phyloP scores from a whole-genome alignment of 1,284 basidiomycete genomes.

The Sanguinoderma infundibulare region DNA sequence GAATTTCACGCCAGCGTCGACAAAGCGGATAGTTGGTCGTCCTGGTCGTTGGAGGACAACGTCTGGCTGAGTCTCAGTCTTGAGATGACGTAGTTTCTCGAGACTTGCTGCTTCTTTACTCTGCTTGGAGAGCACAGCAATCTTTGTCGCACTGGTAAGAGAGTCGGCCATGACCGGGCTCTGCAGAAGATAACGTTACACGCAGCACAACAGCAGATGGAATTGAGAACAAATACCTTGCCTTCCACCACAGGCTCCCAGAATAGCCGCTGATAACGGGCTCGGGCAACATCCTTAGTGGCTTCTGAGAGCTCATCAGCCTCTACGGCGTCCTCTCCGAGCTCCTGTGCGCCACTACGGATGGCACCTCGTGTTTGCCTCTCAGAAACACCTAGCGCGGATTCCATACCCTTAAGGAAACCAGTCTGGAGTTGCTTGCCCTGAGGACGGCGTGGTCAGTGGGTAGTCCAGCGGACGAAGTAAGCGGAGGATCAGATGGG shows the following conservation, averaged over 20 bases:
- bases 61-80: slow-evolving; percentile 16
- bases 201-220: not conserved
- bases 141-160: slow-evolving; percentile 45
- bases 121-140: slow-evolving; percentile 23
- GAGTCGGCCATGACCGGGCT: slow-evolving; percentile 58
- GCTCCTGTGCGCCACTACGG: slow-evolving; percentile 23
- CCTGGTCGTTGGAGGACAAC: slow-evolving; percentile 37
- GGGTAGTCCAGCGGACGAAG: slow-evolving; percentile 12
- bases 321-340: slow-evolving; percentile 48
- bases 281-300: slow-evolving; percentile 57
- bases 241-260: slow-evolving; percentile 76
- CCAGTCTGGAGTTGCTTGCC: slow-evolving; percentile 65
- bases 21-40: slow-evolving; percentile 60
- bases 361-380: slow-evolving; percentile 3
- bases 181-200: slow-evolving; percentile 37
- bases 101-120: slow-evolving; percentile 35
- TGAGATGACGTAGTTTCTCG: slow-evolving; percentile 13
- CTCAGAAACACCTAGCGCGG: slow-evolving; percentile 54
- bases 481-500: slow-evolving; percentile 56
- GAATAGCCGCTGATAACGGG: slow-evolving; percentile 71
- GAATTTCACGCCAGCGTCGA: slow-evolving; percentile 73
- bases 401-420: slow-evolving; percentile 73
- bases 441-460: slow-evolving; percentile 40
- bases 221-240: slow-evolving; percentile 47
- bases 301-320: slow-evolving; percentile 65